Evolutionary conservation across 2,329 filamentous ascomycete species (phyloP).

Genomic region (Drechslerella coelobrocha): DNA sequence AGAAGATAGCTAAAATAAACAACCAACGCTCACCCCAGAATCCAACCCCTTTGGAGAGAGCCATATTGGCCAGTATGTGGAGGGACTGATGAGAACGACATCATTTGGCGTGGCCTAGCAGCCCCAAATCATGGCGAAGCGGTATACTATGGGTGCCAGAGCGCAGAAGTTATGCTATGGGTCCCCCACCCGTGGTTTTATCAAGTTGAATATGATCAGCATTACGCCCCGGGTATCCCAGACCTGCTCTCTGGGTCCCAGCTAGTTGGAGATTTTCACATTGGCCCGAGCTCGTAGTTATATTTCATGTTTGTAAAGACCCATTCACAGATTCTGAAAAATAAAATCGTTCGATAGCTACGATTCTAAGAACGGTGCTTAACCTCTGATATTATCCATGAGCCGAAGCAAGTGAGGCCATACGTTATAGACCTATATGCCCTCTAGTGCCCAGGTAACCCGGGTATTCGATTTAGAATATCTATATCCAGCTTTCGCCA

Average conservation of each 20-base stretch:
- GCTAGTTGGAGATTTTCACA: conserved; percentile 11
- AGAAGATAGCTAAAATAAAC: no score
- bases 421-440: no score
- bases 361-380: no score
- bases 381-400: no score
- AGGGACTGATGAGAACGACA: neutral
- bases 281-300: neutral
- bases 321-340: no score
- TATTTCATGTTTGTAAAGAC: no score
- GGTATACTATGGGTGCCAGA: conserved; percentile 12
- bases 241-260: neutral
- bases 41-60: neutral
- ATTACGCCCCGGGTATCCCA: neutral
- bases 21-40: conserved; percentile 1
- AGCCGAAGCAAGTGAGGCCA: no score
- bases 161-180: neutral
- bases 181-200: conserved; percentile 28
- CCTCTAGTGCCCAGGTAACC: no score
- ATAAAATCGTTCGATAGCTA: no score
- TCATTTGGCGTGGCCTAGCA: conserved; percentile 8
- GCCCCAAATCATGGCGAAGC: neutral
- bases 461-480: no score
- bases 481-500: no score
- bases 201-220: neutral
- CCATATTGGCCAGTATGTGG: neutral